Base-by-base conservation (phyloP, 129 eudicot species). In the Chrysanthemum lavandulifolium region DNA sequence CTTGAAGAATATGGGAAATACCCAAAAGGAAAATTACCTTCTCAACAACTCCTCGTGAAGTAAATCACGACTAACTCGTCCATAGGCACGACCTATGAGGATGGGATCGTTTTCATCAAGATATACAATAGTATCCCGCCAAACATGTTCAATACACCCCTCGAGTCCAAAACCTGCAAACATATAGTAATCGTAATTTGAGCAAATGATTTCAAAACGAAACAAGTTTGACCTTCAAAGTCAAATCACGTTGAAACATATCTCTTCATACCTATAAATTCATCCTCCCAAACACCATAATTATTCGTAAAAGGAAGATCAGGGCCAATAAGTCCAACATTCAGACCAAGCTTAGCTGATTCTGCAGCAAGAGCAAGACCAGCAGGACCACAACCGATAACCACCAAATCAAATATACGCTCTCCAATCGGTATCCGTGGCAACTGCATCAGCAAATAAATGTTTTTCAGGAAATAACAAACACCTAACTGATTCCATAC, bases 281-380 rank as follows among this genome's bases (percentile, higher is more conserved):
- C 99, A 71, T 94, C 99, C 45, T 90, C 97, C 99, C 99, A 94
- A 27, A 94, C 99, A n/a, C 99, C 99, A 53, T 94, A 90, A 78
- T 94, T 94, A 80, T 94, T 94, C 40, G 99, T 94, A 73, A 94
- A 94, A 29, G 99, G 99, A 88, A 94, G 99, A 85, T 94, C 99
- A 12, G 99, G 97, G 18, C 99, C 99, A 31, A 94, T 78, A 23
- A 94, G 97, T 76, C 97, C 99, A 33, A 94, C 99, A 23, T 74
- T 87, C 74, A 94, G 70, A 16, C 99, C 99, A 68, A 80, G 75
- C 77, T 94, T 94, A 69, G 99, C 96, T 70, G 99, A 90, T 75
- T 94, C 99, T 57, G 96, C 97, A 68, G 99, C 97, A 79, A 94
- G 96, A 77, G 99, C 97, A 65, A 94, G 89, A 56, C 99, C 99